Evolutionary conservation across 1,139 yeast species (phyloP).

Genomic region (Pichia sp.): DNA sequence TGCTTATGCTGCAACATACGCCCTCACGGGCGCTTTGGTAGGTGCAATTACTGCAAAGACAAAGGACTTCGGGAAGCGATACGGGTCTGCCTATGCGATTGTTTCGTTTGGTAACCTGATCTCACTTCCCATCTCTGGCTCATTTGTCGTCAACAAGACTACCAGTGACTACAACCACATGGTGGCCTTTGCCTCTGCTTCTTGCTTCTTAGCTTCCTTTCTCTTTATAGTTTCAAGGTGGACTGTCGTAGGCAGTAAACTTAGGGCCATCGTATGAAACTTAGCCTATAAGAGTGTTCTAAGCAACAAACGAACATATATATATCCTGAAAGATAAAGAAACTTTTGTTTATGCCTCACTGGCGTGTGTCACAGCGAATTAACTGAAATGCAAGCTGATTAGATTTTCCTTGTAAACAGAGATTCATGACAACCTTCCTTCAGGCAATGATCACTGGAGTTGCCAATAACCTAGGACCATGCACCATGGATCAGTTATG

Average conservation of each 20-base stretch:
- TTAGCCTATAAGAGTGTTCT: no score
- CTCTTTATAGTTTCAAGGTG: constrained; percentile 34
- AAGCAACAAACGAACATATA: no score
- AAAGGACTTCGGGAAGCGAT: constrained; percentile 62
- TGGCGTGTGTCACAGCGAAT: no score
- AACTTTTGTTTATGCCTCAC: no score
- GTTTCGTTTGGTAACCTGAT: constrained; percentile 57
- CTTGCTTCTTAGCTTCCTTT: constrained; percentile 30
- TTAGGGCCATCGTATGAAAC: constrained; percentile 10
- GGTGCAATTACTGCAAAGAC: constrained; percentile 58
- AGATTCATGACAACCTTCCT: no score
- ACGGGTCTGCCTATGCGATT: constrained; percentile 64
- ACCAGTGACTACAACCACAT: constrained; percentile 32
- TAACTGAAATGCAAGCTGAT: no score
- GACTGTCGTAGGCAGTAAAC: constrained; percentile 14
- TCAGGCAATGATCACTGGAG: no score
- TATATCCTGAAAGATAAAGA: no score
- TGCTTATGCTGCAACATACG: constrained; percentile 31
- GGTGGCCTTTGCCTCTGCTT: constrained; percentile 35
- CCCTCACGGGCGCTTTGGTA: constrained; percentile 39
- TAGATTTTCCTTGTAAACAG: no score
- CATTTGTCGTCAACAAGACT: constrained; percentile 37
- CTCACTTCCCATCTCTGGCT: constrained; percentile 52
- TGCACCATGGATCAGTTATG: not conserved
- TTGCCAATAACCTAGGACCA: not conserved